A percentile compares a stretch with the other conserved stretches of the same genome.
These are phyloP conservation scores for Spencermartinsiella ligniputridi DNA, from an alignment of 1,139 yeast genomes.

Conservation along the genomic window DNA sequence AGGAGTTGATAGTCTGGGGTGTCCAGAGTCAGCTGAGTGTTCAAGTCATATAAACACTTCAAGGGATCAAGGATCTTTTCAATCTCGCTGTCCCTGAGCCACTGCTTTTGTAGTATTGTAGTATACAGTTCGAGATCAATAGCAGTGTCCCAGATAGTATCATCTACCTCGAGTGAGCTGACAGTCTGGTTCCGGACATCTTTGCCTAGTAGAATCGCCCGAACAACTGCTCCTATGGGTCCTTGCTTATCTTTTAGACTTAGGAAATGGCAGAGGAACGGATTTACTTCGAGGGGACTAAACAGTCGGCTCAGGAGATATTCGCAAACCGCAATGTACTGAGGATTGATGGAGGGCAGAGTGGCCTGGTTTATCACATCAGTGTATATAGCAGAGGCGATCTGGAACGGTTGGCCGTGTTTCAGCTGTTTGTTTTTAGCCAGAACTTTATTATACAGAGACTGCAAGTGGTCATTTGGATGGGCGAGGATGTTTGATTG, in stretches of 20 bases:
- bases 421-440: background rate
- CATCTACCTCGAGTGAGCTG: background rate
- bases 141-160: background rate
- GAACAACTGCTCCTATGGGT: background rate
- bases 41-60: background rate
- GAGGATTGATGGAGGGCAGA: background rate
- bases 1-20: background rate
- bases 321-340: conserved; percentile 1
- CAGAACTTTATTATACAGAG: background rate
- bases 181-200: background rate
- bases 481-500: background rate
- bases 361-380: background rate
- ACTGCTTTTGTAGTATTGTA: conserved; percentile 6
- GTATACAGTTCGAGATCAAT: background rate
- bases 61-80: conserved; percentile 2
- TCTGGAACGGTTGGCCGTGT: background rate
- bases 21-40: background rate
- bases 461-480: background rate
- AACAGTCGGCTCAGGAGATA: conserved; percentile 3
- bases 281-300: conserved; percentile 9
- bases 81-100: conserved; percentile 7
- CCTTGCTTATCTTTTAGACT: background rate
- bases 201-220: background rate
- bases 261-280: conserved; percentile 15
- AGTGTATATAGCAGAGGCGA: background rate